Evolutionary conservation across 1,284 basidiomycete genomes (phyloP).

Genomic region (Coriolopsis trogii): DNA sequence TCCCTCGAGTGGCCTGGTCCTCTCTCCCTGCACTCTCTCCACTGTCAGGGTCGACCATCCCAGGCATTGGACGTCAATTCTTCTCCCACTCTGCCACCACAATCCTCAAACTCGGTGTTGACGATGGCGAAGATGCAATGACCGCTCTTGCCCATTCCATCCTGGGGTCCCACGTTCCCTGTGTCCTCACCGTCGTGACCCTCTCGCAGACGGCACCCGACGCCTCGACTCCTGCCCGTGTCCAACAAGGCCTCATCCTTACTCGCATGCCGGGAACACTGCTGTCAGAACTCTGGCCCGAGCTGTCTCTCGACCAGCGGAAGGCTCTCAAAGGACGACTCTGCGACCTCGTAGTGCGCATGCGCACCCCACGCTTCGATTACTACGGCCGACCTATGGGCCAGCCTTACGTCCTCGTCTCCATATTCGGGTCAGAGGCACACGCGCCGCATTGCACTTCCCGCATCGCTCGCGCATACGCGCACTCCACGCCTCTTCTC

Average conservation of each 20-base stretch:
- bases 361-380: background rate
- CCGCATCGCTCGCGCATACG: conserved; percentile 4
- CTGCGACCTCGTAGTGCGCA: background rate
- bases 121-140: background rate
- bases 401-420: conserved; percentile 2
- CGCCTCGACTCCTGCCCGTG: background rate
- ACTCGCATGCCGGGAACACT: background rate
- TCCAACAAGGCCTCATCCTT: background rate
- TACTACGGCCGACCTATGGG: background rate
- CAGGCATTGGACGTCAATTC: background rate
- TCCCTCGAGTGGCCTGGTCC: background rate
- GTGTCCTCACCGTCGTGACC: background rate
- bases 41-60: background rate
- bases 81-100: background rate
- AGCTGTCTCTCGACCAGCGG: background rate
- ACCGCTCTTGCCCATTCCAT: background rate
- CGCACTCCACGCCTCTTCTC: background rate
- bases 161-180: background rate
- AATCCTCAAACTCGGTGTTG: background rate
- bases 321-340: background rate
- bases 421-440: background rate
- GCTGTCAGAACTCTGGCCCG: background rate
- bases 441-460: conserved; percentile 5
- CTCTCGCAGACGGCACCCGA: background rate
- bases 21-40: background rate